Percentiles rank a stretch among this genome's conserved stretches.
These are phyloP conservation scores for Quercus suber DNA, from an alignment of 306 rosid genomes.

Conservation along the genomic window DNA sequence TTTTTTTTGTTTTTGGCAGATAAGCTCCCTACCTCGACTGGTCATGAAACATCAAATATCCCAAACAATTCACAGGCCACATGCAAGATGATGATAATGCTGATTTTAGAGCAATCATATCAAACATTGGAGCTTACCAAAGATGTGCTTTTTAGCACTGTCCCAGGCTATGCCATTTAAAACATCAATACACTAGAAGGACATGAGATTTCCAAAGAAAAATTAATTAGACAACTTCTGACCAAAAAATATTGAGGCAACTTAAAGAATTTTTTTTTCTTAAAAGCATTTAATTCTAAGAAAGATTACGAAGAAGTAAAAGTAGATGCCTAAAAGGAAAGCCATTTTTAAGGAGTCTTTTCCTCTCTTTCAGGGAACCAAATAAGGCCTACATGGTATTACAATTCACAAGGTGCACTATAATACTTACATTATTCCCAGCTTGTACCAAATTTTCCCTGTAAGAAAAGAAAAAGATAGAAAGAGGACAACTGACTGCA, in stretches of 20 bases:
- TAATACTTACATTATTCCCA: conserved; percentile 55
- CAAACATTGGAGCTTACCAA: too few species aligned
- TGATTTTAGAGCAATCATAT: too few species aligned
- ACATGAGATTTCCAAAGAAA: background rate
- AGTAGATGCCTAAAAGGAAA: background rate
- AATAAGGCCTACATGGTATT: background rate
- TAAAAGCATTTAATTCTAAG: background rate
- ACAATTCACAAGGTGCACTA: background rate
- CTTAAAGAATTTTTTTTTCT: background rate
- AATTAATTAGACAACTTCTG: conserved; percentile 1
- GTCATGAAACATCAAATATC: too few species aligned
- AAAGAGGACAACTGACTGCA: conserved; percentile 8
- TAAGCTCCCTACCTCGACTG: too few species aligned
- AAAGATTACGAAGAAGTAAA: background rate
- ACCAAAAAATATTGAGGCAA: background rate
- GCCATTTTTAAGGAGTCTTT: background rate
- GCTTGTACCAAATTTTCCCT: conserved; percentile 43
- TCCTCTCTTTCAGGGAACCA: background rate
- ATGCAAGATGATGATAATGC: too few species aligned
- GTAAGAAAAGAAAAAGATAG: conserved; percentile 14
- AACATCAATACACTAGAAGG: conserved; percentile 54
- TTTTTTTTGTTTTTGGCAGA: too few species aligned
- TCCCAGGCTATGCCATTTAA: conserved; percentile 99
- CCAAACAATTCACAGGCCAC: too few species aligned
- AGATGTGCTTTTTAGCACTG: conserved; percentile 38